Conservation (phyloP, 75 land plant species). For the Pinus tabuliformis region DNA sequence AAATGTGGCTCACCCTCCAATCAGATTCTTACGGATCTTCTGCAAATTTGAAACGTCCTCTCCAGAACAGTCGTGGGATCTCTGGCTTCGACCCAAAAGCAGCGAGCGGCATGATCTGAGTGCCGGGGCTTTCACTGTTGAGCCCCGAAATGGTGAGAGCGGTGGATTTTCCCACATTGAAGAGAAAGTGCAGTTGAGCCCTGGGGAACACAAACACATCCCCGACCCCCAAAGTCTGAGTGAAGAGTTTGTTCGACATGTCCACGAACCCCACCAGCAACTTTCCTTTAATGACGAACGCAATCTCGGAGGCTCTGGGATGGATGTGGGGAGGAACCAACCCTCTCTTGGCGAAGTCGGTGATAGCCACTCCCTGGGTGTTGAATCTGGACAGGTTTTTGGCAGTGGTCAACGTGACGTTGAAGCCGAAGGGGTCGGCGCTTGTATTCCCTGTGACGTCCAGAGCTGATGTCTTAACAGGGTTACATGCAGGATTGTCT, state of each 20-base stretch:
- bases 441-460: too few species aligned
- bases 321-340: too few species aligned
- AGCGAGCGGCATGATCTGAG: conserved; percentile 6
- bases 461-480: too few species aligned
- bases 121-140: conserved; percentile 31
- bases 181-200: conserved; percentile 41
- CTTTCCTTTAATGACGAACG: too few species aligned
- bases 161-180: conserved; percentile 6
- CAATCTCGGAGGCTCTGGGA: too few species aligned
- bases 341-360: too few species aligned
- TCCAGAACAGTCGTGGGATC: conserved; percentile 24
- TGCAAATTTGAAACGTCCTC: conserved; percentile 29
- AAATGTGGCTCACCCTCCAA: conserved; percentile 1
- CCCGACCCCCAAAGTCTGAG: conserved; percentile 15
- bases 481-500: too few species aligned
- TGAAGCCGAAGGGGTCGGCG: too few species aligned
- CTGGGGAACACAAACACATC: conserved; percentile 37
- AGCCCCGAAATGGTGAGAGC: conserved; percentile 18
- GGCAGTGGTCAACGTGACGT: too few species aligned
- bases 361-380: too few species aligned
- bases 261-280: too few species aligned
- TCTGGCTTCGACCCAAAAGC: conserved; percentile 18
- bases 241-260: conserved; percentile 15
- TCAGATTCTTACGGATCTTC: conserved; percentile 25
- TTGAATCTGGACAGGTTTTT: too few species aligned